Conservation (phyloP, 345 rosid species). For the Citrus hindsii region DNA sequence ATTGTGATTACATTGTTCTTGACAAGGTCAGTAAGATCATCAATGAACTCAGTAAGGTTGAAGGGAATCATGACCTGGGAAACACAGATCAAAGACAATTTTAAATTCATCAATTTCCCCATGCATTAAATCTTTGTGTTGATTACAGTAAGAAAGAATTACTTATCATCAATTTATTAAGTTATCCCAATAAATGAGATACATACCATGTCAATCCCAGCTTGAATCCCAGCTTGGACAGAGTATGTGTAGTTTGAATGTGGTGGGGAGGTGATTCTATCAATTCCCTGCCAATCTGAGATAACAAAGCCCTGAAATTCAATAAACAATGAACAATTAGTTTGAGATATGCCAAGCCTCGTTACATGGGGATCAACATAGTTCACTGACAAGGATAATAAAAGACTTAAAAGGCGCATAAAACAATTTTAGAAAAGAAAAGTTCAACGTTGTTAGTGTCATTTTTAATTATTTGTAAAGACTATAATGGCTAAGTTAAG, state of each 20-base stretch:
- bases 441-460: neutral
- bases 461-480: neutral
- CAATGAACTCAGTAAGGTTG: constrained; percentile 67
- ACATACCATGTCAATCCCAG: constrained; percentile 94
- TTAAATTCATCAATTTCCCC: neutral
- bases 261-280: constrained; percentile 76
- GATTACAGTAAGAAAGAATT: neutral
- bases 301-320: constrained; percentile 83
- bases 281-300: constrained; percentile 95
- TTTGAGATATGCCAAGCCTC: constrained; percentile 3
- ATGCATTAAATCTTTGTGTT: neutral
- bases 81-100: constrained; percentile 7
- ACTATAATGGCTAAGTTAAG: neutral
- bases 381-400: neutral
- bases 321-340: constrained; percentile 10
- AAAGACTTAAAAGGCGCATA: neutral
- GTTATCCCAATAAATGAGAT: constrained; percentile 8
- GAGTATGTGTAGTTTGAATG: constrained; percentile 77
- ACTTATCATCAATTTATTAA: neutral
- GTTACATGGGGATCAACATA: neutral
- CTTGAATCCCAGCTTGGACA: constrained; percentile 64
- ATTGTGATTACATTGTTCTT: constrained; percentile 55
- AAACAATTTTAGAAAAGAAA: neutral
- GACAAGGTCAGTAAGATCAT: constrained; percentile 63
- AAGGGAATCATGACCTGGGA: constrained; percentile 88